Percentiles rank a stretch among this genome's conserved stretches.
phyloP scores from a whole-genome alignment of 306 rosid genomes.

The Coriaria nepalensis region DNA sequence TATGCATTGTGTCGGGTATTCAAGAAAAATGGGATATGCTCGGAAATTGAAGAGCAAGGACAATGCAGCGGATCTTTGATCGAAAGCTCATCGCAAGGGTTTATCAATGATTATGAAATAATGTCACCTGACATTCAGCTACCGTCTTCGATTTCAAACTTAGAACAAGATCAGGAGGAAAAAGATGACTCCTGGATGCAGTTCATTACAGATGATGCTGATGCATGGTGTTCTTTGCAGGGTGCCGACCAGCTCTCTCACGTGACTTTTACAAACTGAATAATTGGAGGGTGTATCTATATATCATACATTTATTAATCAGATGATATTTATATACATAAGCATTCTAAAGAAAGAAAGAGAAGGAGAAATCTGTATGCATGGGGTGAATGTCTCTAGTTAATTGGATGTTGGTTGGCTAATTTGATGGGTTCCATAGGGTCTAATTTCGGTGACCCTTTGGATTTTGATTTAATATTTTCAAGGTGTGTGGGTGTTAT shows the following conservation, averaged over 20 bases:
- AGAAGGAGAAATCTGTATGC: not conserved
- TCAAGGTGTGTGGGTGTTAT: too few relatives aligned
- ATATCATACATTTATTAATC: too few relatives aligned
- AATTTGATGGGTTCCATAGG: too few relatives aligned
- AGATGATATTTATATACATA: too few relatives aligned
- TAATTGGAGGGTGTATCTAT: conserved; percentile 26
- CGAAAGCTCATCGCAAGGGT: conserved; percentile 35
- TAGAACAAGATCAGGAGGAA: conserved; percentile 54
- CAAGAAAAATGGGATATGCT: conserved; percentile 94
- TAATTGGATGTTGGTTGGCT: too few relatives aligned
- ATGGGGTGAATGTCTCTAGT: not conserved
- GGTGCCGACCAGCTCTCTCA: conserved; percentile 49
- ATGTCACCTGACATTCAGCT: conserved; percentile 69
- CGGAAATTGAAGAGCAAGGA: conserved; percentile 58
- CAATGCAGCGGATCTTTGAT: conserved; percentile 44
- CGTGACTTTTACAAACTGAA: conserved; percentile 55
- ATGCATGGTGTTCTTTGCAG: conserved; percentile 76
- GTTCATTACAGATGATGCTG: conserved; percentile 84
- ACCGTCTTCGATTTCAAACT: conserved; percentile 50
- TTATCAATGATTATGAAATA: conserved; percentile 52
- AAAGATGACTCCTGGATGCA: conserved; percentile 98
- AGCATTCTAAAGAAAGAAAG: too few relatives aligned
- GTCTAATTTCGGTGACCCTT: too few relatives aligned
- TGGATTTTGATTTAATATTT: too few relatives aligned
- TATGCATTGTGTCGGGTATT: conserved; percentile 90